These are phyloP conservation scores for Heliocybe sulcata DNA, from an alignment of 1,284 basidiomycete genomes.

Conservation along the genomic window DNA sequence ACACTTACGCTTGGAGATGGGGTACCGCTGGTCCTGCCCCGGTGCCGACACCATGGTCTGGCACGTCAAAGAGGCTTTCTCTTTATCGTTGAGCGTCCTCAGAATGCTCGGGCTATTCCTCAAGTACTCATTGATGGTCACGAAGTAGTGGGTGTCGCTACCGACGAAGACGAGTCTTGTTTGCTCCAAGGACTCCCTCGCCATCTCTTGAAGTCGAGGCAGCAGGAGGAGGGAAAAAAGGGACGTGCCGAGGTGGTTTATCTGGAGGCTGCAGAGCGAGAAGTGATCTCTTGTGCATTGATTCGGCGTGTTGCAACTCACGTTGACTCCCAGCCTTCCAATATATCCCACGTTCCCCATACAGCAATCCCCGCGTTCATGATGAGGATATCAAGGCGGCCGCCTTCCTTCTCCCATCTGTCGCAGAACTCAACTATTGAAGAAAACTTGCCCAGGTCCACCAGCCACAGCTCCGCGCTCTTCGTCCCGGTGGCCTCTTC, in stretches of 20 bases:
- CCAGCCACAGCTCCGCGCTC: constrained; percentile 16
- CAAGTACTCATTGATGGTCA: constrained; percentile 8
- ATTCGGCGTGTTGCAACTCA: constrained; percentile 9
- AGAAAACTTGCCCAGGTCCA: constrained; percentile 22
- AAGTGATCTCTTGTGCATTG: constrained; percentile 10
- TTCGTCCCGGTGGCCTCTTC: constrained; percentile 18
- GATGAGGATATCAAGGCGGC: constrained; percentile 24
- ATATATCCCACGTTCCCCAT: constrained; percentile 13
- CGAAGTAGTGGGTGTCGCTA: constrained; percentile 18
- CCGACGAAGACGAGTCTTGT: constrained; percentile 19
- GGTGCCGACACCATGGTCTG: background rate
- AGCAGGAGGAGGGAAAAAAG: constrained; percentile 20
- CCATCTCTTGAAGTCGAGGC: constrained; percentile 16
- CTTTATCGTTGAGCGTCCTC: constrained; percentile 18
- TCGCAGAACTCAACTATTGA: constrained; percentile 23
- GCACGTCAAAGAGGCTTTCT: constrained; percentile 12
- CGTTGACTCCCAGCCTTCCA: constrained; percentile 24
- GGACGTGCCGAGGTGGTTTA: constrained; percentile 22
- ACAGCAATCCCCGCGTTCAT: constrained; percentile 22
- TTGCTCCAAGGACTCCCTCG: constrained; percentile 8
- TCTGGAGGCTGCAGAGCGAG: too few relatives aligned
- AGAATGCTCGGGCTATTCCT: constrained; percentile 19
- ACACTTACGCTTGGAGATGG: constrained; percentile 25
- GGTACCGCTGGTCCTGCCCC: constrained; percentile 19
- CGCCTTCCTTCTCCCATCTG: constrained; percentile 17